Base-by-base conservation (phyloP, 2,329 filamentous ascomycete species). In the Ophiostoma perfectum region DNA sequence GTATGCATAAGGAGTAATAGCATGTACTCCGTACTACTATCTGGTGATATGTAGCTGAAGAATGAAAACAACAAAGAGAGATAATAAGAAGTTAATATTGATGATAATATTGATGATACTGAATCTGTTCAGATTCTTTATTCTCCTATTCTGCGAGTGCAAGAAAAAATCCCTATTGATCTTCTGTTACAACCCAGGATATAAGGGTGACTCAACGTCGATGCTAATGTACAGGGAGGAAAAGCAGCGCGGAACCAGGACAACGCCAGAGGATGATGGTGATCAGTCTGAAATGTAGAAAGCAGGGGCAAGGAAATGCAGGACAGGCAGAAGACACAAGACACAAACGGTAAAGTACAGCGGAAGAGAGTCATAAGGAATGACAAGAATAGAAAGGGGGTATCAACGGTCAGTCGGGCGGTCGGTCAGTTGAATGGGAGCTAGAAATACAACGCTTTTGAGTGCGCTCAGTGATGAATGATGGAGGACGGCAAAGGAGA, bases 331-430 rank as follows among this genome's bases (percentile, higher is more conserved):
- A 45, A 63, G 60, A 42, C 1, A 62, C 12, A 39, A 39, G 16
- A 64, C 5, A 44, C 4, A 9, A 64, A 44, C 9, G 12, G 45
- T 41, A 44, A 64, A 44, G n/a, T 27, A 44, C 39, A 45, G 62
- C 5, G 12, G 14, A 42, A 42, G 38, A 62, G 58, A 62, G 4
- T 27, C 49, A 55, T 39, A 42, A 62, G 16, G 36, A 62, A 41
- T 42, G 38, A 63, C 14, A 63, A 42, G 60, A 63, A 63, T 60
- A 18, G 60, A 42, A 42, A 18, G 60, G 62, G 62, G 63, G 63
- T 64, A 64, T 64, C 63, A 64, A 64, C 63, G 63, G 63, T 64
- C 62, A 44, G 62, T 12, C 62, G 62, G 42, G 60, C 60, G 60
- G 62, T 64, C 63, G 63, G 63, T 64, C 63, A 36, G 63, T 64